A percentile compares a stretch with the other conserved stretches of the same genome.
phyloP scores from a whole-genome alignment of 345 rosid genomes.

The Populus ilicifolia region DNA sequence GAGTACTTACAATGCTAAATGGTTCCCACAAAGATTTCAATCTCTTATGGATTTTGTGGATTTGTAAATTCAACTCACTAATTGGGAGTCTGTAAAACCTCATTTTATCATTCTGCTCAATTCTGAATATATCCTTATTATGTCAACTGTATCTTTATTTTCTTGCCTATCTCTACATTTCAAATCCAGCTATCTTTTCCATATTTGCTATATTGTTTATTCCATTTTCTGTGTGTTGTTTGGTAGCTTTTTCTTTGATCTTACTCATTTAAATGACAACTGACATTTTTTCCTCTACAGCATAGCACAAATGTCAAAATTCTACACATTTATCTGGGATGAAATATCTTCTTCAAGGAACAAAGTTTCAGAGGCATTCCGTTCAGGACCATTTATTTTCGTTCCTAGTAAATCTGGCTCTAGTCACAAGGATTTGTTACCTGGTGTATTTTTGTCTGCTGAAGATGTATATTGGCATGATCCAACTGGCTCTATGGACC shows the following conservation, averaged over 20 bases:
- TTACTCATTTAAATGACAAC: constrained; percentile 8
- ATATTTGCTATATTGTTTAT: not conserved
- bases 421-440: constrained; percentile 43
- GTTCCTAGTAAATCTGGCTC: constrained; percentile 50
- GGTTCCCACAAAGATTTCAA: not conserved
- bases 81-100: not conserved
- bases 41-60: not conserved
- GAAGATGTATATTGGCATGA: constrained; percentile 80
- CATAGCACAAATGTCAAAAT: constrained; percentile 64
- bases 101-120: not conserved
- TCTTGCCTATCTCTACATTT: not conserved
- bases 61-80: not conserved
- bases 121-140: not conserved
- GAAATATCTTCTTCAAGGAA: constrained; percentile 52
- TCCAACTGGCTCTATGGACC: constrained; percentile 60
- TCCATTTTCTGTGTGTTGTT: not conserved
- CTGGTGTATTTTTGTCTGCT: constrained; percentile 60
- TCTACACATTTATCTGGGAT: constrained; percentile 70
- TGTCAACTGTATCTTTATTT: not conserved
- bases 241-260: not conserved
- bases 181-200: not conserved
- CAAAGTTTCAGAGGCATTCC: constrained; percentile 49
- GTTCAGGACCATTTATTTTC: constrained; percentile 55
- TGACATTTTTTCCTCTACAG: constrained; percentile 43
- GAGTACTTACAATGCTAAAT: not conserved